Evolutionary conservation across 495 filamentous ascomycete genomes (phyloP).

Genomic region (Neurospora sp.): DNA sequence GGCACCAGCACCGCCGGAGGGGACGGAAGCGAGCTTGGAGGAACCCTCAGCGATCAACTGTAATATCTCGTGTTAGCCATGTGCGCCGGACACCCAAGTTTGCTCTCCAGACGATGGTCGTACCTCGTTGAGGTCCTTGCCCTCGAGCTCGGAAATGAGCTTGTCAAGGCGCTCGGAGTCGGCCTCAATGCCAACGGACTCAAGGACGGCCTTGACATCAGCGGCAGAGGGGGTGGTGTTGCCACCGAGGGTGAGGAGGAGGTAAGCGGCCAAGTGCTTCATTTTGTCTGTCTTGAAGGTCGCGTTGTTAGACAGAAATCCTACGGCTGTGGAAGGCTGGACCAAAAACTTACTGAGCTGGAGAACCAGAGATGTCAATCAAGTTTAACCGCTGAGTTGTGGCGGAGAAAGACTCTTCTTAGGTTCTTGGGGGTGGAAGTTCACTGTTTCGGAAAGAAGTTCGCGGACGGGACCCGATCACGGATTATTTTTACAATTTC

Average conservation of each 20-base stretch:
- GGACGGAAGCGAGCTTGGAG: conserved; percentile 93
- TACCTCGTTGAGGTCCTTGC: conserved; percentile 97
- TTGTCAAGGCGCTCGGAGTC: conserved; percentile 76
- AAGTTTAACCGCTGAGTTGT: conserved; percentile 42
- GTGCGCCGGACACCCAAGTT: not conserved
- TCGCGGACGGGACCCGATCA: conserved; percentile 2
- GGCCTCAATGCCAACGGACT: conserved; percentile 90
- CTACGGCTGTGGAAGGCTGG: not conserved
- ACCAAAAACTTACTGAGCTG: conserved; percentile 21
- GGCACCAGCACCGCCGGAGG: conserved; percentile 75
- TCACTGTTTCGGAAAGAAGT: conserved; percentile 12
- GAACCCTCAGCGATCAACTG: conserved; percentile 90
- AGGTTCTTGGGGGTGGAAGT: conserved; percentile 28
- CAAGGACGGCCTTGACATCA: conserved; percentile 86
- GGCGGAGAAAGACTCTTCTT: conserved; percentile 49
- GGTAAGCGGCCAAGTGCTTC: conserved; percentile 99
- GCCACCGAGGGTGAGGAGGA: conserved; percentile 88
- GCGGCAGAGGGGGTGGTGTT: conserved; percentile 79
- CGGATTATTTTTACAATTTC: conserved; percentile 25
- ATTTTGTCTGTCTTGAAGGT: conserved; percentile 51
- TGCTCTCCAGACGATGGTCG: conserved; percentile 11
- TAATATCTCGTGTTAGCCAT: conserved; percentile 19
- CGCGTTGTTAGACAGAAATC: not conserved
- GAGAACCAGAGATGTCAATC: conserved; percentile 50
- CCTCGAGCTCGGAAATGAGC: conserved; percentile 85